phyloP scores from a whole-genome alignment of 1,284 basidiomycete species.

The Leccinum holopus region DNA sequence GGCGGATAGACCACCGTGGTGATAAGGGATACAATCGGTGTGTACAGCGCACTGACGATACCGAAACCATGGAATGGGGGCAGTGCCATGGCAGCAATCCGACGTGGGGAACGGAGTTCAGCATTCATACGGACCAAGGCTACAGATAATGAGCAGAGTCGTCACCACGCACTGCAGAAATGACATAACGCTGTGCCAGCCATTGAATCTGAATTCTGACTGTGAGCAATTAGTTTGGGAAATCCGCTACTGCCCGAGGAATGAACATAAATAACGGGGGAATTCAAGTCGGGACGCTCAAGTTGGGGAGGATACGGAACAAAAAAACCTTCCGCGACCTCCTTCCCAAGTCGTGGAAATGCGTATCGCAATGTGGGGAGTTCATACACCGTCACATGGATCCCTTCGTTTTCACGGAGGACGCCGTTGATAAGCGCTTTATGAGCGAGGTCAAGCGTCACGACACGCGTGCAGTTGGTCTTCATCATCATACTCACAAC shows the following conservation, averaged over 20 bases:
- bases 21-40: conserved; percentile 8
- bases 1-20: conserved; percentile 21
- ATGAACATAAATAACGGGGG: conserved; percentile 33
- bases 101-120: conserved; percentile 7
- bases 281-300: conserved; percentile 15
- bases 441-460: conserved; percentile 30
- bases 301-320: conserved; percentile 24
- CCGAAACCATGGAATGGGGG: conserved; percentile 32
- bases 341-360: conserved; percentile 37
- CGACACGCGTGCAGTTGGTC: conserved; percentile 32
- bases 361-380: conserved; percentile 29
- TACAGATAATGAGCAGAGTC: not conserved
- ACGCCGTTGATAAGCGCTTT: conserved; percentile 29
- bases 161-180: not conserved
- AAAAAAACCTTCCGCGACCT: conserved; percentile 29
- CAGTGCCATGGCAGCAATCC: conserved; percentile 26
- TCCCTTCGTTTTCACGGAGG: conserved; percentile 1
- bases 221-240: conserved; percentile 35
- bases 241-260: conserved; percentile 42
- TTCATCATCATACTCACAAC: conserved; percentile 32
- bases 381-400: conserved; percentile 22
- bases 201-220: conserved; percentile 25
- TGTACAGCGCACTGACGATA: conserved; percentile 19
- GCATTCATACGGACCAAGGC: not conserved
- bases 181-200: conserved; percentile 9